Conservation (phyloP, 2,329 filamentous ascomycete species). For the Penicillium sp. region DNA sequence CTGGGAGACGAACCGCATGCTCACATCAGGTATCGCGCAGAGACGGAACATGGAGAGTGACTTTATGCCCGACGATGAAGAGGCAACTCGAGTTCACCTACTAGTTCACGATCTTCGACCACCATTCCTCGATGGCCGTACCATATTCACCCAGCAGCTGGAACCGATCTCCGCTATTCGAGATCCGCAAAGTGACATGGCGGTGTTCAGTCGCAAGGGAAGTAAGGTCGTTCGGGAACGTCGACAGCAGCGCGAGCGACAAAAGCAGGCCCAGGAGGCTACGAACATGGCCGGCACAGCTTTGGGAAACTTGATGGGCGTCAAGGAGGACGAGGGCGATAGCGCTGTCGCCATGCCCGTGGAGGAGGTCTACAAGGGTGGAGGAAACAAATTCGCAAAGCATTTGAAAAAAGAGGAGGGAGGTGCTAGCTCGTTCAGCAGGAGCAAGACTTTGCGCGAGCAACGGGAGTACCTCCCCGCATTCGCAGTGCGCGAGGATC, state of each 20-base stretch:
- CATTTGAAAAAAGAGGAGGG: constrained; percentile 86
- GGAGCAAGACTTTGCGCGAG: constrained; percentile 84
- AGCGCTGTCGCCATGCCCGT: constrained; percentile 76
- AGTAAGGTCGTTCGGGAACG: constrained; percentile 90
- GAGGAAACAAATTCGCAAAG: constrained; percentile 77
- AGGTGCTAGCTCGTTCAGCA: constrained; percentile 83
- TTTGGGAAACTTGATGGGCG: constrained; percentile 90
- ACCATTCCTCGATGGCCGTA: constrained; percentile 91
- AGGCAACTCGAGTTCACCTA: constrained; percentile 83
- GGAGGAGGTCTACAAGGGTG: constrained; percentile 64
- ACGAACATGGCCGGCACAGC: constrained; percentile 90
- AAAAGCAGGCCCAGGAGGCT: constrained; percentile 91
- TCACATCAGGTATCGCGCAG: constrained; percentile 93
- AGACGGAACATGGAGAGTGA: constrained; percentile 76
- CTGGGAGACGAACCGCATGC: constrained; percentile 98
- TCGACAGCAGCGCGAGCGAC: constrained; percentile 86
- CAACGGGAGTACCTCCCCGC: constrained; percentile 92
- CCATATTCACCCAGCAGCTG: constrained; percentile 94
- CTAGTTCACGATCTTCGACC: constrained; percentile 91
- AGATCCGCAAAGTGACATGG: constrained; percentile 97
- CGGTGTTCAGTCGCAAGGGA: constrained; percentile 93
- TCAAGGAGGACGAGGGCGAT: constrained; percentile 86
- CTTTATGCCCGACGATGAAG: constrained; percentile 81
- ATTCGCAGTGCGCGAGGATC: constrained; percentile 91
- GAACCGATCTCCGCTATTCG: constrained; percentile 91